Evolutionary conservation across 345 rosid species (phyloP).

Genomic region (Excoecaria agallocha): DNA sequence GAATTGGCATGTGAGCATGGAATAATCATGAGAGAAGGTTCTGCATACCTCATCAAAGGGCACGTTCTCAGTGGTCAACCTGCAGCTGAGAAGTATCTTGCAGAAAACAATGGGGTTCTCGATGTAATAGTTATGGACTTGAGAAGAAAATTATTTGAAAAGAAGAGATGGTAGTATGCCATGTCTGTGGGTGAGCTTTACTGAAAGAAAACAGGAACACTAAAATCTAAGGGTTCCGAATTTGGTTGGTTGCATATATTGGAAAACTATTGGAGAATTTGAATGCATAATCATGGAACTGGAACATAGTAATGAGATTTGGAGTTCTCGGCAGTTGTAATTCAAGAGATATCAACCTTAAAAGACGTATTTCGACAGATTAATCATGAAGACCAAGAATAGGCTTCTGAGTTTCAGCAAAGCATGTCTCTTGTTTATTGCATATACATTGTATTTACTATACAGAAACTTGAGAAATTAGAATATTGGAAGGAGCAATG

Average conservation of each 20-base stretch:
- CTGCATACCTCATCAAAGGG: constrained; percentile 45
- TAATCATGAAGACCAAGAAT: neutral
- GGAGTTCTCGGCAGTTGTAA: neutral
- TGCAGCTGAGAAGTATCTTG: constrained; percentile 48
- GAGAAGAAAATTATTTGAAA: constrained; percentile 47
- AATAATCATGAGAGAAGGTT: constrained; percentile 54
- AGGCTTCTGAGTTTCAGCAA: constrained; percentile 5
- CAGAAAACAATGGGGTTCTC: constrained; percentile 42
- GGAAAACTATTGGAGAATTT: neutral
- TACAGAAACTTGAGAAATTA: neutral
- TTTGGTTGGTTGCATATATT: neutral
- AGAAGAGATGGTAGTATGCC: constrained; percentile 4
- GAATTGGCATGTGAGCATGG: constrained; percentile 74
- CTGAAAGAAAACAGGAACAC: neutral
- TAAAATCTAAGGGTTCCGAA: neutral
- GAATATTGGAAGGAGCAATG: no score
- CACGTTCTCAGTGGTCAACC: constrained; percentile 41
- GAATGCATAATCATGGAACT: neutral
- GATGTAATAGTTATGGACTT: constrained; percentile 37
- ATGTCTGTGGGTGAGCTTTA: neutral
- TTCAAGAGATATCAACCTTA: neutral
- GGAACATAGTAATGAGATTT: constrained; percentile 1
- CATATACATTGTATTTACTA: neutral
- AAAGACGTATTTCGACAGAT: neutral
- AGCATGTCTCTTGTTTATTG: neutral